These are phyloP conservation scores for Globisporangium lucens DNA, from an alignment of 352 stramenopile genomes.

Conservation along the genomic window DNA sequence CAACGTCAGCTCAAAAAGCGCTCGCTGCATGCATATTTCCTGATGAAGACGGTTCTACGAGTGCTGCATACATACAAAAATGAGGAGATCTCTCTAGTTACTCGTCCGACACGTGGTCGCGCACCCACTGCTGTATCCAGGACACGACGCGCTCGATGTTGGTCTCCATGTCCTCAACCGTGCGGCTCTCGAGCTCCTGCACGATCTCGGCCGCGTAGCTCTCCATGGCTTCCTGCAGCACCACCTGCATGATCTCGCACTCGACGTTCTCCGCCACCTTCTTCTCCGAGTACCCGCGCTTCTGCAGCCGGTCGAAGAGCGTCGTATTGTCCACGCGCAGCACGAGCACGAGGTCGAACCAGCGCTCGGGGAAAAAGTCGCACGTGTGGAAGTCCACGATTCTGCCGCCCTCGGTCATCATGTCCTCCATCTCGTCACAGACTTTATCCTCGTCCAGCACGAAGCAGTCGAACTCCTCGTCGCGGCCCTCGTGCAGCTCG, in stretches of 20 bases:
- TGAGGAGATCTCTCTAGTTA: slow-evolving; percentile 3
- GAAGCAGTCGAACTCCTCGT: slow-evolving; percentile 96
- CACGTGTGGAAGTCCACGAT: slow-evolving; percentile 97
- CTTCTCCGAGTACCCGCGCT: slow-evolving; percentile 93
- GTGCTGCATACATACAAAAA: slow-evolving; percentile 1
- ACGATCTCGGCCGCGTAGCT: slow-evolving; percentile 95
- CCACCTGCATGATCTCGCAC: slow-evolving; percentile 98
- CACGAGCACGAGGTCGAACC: slow-evolving; percentile 95
- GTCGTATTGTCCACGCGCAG: slow-evolving; percentile 91
- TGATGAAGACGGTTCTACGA: neutral
- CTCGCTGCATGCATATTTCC: neutral
- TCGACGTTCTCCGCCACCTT: slow-evolving; percentile 97
- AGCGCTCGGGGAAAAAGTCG: slow-evolving; percentile 98
- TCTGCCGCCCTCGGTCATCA: slow-evolving; percentile 86
- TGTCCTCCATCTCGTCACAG: slow-evolving; percentile 92
- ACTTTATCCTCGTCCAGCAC: slow-evolving; percentile 98
- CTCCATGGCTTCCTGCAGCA: slow-evolving; percentile 95
- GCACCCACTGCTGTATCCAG: slow-evolving; percentile 94
- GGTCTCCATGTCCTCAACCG: slow-evolving; percentile 94
- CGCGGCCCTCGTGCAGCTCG: slow-evolving; percentile 74
- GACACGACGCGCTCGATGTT: slow-evolving; percentile 91
- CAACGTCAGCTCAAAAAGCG: neutral
- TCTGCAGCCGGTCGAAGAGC: slow-evolving; percentile 86
- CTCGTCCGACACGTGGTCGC: slow-evolving; percentile 36
- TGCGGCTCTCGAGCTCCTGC: slow-evolving; percentile 93